These are phyloP conservation scores for Blastobotrys aristatus DNA, from an alignment of 1,139 yeast species.

Conservation along the genomic window DNA sequence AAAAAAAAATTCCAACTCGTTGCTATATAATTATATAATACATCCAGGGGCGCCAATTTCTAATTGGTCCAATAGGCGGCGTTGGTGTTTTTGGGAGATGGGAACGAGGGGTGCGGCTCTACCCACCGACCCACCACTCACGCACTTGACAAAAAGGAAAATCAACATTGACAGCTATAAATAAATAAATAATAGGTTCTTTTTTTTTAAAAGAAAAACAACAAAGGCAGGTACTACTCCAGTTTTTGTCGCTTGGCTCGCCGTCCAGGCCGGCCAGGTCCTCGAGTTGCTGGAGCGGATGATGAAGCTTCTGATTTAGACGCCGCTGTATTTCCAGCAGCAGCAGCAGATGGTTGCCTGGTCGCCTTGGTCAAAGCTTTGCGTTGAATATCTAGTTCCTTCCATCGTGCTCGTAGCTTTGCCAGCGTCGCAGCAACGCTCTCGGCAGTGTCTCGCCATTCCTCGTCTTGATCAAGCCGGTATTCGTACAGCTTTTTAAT, in stretches of 20 bases:
- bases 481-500: conserved; percentile 18
- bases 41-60: too few relatives aligned
- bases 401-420: conserved; percentile 21
- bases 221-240: not conserved
- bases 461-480: conserved; percentile 24
- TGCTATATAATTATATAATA: too few relatives aligned
- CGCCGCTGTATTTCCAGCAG: not conserved
- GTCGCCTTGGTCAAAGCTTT: conserved; percentile 10
- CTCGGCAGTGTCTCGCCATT: conserved; percentile 25
- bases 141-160: too few relatives aligned
- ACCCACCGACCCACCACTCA: too few relatives aligned
- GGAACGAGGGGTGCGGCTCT: too few relatives aligned
- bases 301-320: not conserved
- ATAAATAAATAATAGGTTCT: too few relatives aligned
- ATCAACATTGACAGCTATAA: too few relatives aligned
- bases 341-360: not conserved
- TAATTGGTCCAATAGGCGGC: too few relatives aligned
- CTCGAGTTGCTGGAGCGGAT: not conserved
- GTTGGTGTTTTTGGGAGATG: too few relatives aligned
- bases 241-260: conserved; percentile 9
- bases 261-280: conserved; percentile 11
- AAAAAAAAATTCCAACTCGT: too few relatives aligned
- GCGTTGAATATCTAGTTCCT: conserved; percentile 19
- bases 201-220: not conserved
- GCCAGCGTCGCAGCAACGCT: conserved; percentile 18